Evolutionary conservation across 371 early-diverging fungal genomes (phyloP), one percentile per base, ranked within the genome.

Genomic region (Lichtheimia ornata): DNA sequence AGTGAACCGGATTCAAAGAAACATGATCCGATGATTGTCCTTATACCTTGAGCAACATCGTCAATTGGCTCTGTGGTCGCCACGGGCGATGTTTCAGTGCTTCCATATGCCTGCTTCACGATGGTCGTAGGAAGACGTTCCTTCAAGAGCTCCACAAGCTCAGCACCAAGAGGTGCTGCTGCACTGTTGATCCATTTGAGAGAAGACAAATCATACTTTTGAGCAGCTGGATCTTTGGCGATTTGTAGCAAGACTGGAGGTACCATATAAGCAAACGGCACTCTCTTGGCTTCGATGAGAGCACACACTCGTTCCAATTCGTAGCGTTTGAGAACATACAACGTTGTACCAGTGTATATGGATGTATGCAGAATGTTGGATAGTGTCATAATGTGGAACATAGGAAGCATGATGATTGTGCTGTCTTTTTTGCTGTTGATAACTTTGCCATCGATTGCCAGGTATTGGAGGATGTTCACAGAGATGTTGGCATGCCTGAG

Each of bases 111-210:
- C 44, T 81, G 68, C 28, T 68, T 77, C 49, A 76, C 63, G 13
- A 53, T 61, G 18, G 75, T 51, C 9, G 62, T 50, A 20, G 85
- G 86, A 14, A 89, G 67, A 9, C 67, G 64, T 17, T 66, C 30
- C 0, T 79, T 70, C 12, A 87, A 73, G 3, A 57, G 68, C 18
- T 69, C 53, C 30, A 78, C 55, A 0, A 91, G 66, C 22, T 88
- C 88, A 11, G 73, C 65, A 17, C 85, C 76, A 4, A 97, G 77
- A 14, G 95, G 95, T 5, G 96, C 95, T 15, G 95, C 97, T 20
- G 90, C 95, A 43, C 84, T 86, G 25, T 84, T 58, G 7, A 90
- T 65, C 40, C 69, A 70, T 17, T 71, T 45, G 1, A 94, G 65
- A 14, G 86, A 82, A 0, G 85, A 81, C 28, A 94, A 59, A 49